Evolutionary conservation across 371 early-diverging fungal genomes (phyloP), one percentile per base, ranked within the genome.

Genomic region (Batkoa obscura): DNA sequence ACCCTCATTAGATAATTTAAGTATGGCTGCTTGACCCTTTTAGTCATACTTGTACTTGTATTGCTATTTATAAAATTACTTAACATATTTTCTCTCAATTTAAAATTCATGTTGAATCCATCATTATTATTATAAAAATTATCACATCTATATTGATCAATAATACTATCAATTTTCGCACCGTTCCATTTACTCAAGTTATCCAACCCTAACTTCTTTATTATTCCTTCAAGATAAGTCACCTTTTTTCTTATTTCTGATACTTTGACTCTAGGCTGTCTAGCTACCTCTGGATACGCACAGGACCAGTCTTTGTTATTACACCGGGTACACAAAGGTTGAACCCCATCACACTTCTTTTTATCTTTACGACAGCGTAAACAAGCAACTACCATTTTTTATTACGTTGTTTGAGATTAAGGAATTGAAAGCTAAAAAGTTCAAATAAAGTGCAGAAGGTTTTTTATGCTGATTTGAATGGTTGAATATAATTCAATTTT

Each of bases 281-380:
- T 23, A 32, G 50, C 33, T 35, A 49, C 50, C 23, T 33, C 31
- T 23, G 50, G 50, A 35, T 33, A 49, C 33, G 8, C 35, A 49
- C 50, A 49, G 8, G 17, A 23, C 6, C 17, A 9, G 10, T 35
- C 15, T 6, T 6, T 10, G 4, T 23, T 4, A 49, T 2, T 49
- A 49, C 50, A 49, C 9, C 50, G 50, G 31, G 31, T 30, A 49
- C 50, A 49, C n/a, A n/a, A n/a, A 8, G 50, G 50, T 6, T 3
- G 3, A n/a, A 13, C 4, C 33, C 50, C 50, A 33, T 49, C 32
- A 32, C 50, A 49, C 33, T 35, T 49, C 32, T 49, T 49, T 23
- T 49, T 49, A 33, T 49, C 9, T 32, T 49, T 49, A n/a, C 50
- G 50, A n/a, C 50, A 49, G n/a, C 4, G 31, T 49, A 49, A 4